These are phyloP conservation scores for Monosporascus sp. DNA, from an alignment of 2,329 filamentous ascomycete species.

Conservation along the genomic window DNA sequence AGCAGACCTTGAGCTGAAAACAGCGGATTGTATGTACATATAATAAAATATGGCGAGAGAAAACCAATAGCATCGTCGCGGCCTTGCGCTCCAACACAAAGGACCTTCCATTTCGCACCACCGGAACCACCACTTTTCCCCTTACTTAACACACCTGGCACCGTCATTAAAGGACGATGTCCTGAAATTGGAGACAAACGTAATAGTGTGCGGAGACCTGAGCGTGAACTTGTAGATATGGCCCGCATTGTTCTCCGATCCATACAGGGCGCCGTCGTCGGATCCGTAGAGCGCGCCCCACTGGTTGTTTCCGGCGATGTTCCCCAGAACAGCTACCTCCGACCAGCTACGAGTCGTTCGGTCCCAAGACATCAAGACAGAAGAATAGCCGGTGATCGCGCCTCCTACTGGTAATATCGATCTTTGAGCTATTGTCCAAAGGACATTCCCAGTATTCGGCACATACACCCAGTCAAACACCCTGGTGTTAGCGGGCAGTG, in stretches of 20 bases:
- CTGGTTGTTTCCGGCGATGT: constrained; percentile 1
- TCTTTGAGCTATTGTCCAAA: constrained; percentile 5
- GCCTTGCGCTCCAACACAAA: too few relatives aligned
- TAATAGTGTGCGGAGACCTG: neutral
- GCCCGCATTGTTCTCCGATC: constrained; percentile 11
- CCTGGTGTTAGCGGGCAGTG: constrained; percentile 2
- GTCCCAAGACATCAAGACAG: constrained; percentile 7
- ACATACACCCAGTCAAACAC: constrained; percentile 14
- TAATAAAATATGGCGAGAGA: too few relatives aligned
- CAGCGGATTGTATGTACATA: too few relatives aligned
- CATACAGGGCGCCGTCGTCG: constrained; percentile 11
- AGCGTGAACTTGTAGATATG: constrained; percentile 11
- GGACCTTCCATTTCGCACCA: neutral
- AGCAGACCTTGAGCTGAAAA: too few relatives aligned
- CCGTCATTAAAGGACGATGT: constrained; percentile 10
- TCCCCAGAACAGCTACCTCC: constrained; percentile 3
- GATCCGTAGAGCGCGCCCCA: constrained; percentile 12
- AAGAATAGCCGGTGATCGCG: neutral
- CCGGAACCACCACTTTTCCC: neutral
- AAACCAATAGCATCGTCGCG: too few relatives aligned
- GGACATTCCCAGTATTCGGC: constrained; percentile 6
- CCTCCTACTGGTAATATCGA: too few relatives aligned
- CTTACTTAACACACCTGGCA: constrained; percentile 6
- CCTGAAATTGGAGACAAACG: constrained; percentile 7
- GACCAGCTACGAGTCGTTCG: constrained; percentile 7